Evolutionary conservation across 768 basidiomycete species (phyloP), one percentile per base, ranked within the genome.

Genomic region (Kwoniella sp.): DNA sequence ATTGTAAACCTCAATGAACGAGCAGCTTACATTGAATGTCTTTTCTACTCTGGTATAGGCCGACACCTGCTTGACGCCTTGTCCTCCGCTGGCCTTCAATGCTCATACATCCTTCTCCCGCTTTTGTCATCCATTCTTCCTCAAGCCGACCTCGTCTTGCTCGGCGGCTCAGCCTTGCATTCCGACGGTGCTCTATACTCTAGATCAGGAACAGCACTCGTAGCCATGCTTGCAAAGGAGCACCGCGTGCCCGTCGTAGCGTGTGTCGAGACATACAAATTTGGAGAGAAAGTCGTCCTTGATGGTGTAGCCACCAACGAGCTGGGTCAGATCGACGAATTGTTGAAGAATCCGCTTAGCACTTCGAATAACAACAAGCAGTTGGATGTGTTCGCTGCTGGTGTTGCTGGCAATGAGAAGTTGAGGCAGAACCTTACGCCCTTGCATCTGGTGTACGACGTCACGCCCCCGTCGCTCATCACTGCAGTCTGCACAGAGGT

Each of bases 221-320:
- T 98, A 6, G 91, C 94, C 1, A 95, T 98, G 94, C 88, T 97
- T 84, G 91, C 92, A 1, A 91, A 91, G 79, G 86, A 87, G 51
- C 86, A 89, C 72, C 88, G 87, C 24, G 89, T 97, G 0, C 95
- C 96, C 4, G 93, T 98, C 7, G 86, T 99, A 36, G 92, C 96
- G 25, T 97, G 93, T 68, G 96, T 94, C 72, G 96, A 98, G 81
- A 99, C 96, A 3, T 98, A 98, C 83, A 99, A 99, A 80, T 98
- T 94, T 73, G 90, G 90, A 19, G 95, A 98, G 71, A 87, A 87
- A 33, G 88, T 98, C 27, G 88, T 90, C 79, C 83, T 98, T 58
- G 96, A 99, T 79, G 90, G 90, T 21, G 93, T 99, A 70, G 92
- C 90, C 48, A 92, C 91, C 80, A 99, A 99, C 73, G 96, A 99